phyloP scores from a whole-genome alignment of 768 basidiomycete genomes.

The Pleurotus tuber-regium region DNA sequence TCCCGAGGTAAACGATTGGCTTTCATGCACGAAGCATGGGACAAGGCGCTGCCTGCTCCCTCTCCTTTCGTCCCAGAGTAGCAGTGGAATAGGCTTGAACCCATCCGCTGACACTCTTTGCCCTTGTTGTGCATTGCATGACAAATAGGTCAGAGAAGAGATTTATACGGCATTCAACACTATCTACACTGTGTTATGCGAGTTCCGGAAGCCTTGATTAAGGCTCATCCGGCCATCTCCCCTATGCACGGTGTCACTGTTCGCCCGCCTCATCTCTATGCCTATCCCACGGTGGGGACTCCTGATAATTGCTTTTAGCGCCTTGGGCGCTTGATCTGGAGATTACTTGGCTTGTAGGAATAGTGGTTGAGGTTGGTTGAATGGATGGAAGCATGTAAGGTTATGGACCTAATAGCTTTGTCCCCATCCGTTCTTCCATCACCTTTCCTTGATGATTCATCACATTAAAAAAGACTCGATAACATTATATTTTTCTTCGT shows the following conservation, averaged over 20 bases:
- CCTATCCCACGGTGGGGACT: constrained; percentile 11
- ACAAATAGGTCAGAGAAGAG: constrained; percentile 89
- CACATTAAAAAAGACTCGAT: constrained; percentile 13
- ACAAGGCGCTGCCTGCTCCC: not conserved
- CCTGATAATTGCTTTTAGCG: too few relatives aligned
- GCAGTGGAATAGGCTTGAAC: constrained; percentile 47
- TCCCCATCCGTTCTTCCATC: too few relatives aligned
- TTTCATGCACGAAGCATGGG: not conserved
- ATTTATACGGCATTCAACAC: constrained; percentile 99
- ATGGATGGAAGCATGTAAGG: too few relatives aligned
- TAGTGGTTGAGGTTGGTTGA: too few relatives aligned
- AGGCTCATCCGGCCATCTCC: constrained; percentile 4
- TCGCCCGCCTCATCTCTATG: constrained; percentile 17
- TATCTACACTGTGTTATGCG: constrained; percentile 96
- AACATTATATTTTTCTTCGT: constrained; percentile 25
- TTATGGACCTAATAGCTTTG: too few relatives aligned
- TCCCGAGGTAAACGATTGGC: constrained; percentile 29
- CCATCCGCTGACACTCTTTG: constrained; percentile 45
- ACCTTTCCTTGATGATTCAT: too few relatives aligned
- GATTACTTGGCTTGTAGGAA: too few relatives aligned
- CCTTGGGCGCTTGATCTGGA: too few relatives aligned
- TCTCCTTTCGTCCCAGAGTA: not conserved
- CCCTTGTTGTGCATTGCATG: constrained; percentile 24
- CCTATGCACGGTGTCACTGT: constrained; percentile 11
- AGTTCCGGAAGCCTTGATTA: constrained; percentile 82